Conservation (phyloP, 352 stramenopile genomes). For the Saprolegnia diclina region DNA sequence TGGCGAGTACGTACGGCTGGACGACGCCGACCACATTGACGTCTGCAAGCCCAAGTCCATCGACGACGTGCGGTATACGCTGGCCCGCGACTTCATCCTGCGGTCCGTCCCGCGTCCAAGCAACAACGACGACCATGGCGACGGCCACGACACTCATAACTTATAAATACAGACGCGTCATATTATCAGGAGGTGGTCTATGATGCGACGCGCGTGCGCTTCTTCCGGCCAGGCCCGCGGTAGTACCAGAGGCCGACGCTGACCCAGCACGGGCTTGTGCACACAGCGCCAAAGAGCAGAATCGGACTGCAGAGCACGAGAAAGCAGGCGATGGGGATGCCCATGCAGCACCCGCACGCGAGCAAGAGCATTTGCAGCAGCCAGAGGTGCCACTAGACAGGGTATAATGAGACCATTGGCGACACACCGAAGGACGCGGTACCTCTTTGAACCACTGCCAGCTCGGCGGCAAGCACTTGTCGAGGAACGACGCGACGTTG, state of each 20-base stretch:
- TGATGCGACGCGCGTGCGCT: background rate
- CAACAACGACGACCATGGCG: background rate
- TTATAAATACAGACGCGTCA: slow-evolving; percentile 21
- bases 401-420: background rate
- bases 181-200: background rate
- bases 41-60: slow-evolving; percentile 67
- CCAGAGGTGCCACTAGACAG: slow-evolving; percentile 2
- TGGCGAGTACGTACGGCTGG: slow-evolving; percentile 55
- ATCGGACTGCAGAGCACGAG: slow-evolving; percentile 23
- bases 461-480: slow-evolving; percentile 4
- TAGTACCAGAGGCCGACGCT: slow-evolving; percentile 7
- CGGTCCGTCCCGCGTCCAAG: slow-evolving; percentile 10
- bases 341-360: background rate
- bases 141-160: background rate
- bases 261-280: slow-evolving; percentile 9
- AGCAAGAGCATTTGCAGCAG: background rate
- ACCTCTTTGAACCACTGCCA: slow-evolving; percentile 15
- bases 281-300: background rate
- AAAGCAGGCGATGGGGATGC: slow-evolving; percentile 8
- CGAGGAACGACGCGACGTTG: background rate
- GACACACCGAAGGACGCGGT: background rate
- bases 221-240: background rate
- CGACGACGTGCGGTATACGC: slow-evolving; percentile 51
- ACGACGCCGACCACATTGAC: slow-evolving; percentile 59
- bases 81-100: slow-evolving; percentile 58